Conservation (phyloP, 1,139 yeast genomes). For the Kodamaea derodonti region DNA sequence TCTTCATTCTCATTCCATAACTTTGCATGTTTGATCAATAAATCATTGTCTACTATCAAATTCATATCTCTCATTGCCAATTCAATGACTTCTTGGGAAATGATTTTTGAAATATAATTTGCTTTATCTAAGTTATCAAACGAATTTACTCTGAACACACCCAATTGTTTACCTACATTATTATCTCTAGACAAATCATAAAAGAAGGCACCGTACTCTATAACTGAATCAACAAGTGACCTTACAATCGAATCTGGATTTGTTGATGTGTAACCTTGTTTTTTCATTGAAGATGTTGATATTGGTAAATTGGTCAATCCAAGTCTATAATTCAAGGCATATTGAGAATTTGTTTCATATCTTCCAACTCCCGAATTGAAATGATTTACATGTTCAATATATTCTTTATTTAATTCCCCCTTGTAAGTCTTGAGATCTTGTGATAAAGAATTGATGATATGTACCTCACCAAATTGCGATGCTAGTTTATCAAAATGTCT, state of each 20-base stretch:
- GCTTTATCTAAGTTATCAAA: constrained; percentile 65
- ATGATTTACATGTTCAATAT: constrained; percentile 27
- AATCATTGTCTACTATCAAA: constrained; percentile 32
- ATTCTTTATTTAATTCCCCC: constrained; percentile 28
- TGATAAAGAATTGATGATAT: constrained; percentile 53
- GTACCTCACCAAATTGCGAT: constrained; percentile 60
- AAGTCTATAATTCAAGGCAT: constrained; percentile 16
- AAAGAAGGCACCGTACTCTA: constrained; percentile 64
- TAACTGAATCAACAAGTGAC: constrained; percentile 43
- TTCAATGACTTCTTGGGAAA: constrained; percentile 60
- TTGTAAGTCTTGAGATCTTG: constrained; percentile 36
- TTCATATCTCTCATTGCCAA: constrained; percentile 55
- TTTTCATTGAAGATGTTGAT: constrained; percentile 30
- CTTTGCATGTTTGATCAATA: constrained; percentile 49
- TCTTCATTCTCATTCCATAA: constrained; percentile 62
- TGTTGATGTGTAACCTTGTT: constrained; percentile 32
- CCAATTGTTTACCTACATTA: constrained; percentile 64
- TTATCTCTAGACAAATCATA: constrained; percentile 46
- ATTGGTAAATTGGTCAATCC: constrained; percentile 32
- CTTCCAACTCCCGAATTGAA: constrained; percentile 17
- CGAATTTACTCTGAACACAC: constrained; percentile 62
- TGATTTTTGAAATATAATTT: constrained; percentile 52
- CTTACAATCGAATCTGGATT: constrained; percentile 39
- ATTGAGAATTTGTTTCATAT: constrained; percentile 2
- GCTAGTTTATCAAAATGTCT: constrained; percentile 59